Conservation (phyloP, 345 rosid species). For the Hirschfeldia incana region DNA sequence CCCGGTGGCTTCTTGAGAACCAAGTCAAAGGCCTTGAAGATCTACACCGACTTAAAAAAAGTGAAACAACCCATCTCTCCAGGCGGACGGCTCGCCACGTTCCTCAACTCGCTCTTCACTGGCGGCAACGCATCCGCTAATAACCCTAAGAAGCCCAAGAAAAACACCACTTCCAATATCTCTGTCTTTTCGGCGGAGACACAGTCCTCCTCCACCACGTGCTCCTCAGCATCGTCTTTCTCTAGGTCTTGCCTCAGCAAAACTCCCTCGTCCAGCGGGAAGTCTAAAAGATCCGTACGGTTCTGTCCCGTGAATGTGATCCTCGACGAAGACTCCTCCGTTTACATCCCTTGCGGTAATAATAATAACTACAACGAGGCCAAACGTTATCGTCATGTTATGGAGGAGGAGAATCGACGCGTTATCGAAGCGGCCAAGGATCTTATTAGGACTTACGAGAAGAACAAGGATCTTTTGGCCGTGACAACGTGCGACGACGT, state of each 20-base stretch:
- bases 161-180: neutral
- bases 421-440: slow-evolving; percentile 71
- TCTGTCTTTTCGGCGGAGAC: slow-evolving; percentile 34
- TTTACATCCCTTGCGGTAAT: slow-evolving; percentile 50
- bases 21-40: slow-evolving; percentile 78
- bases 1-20: slow-evolving; percentile 59
- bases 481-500: slow-evolving; percentile 2
- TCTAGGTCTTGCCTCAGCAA: slow-evolving; percentile 88
- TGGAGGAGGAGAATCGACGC: slow-evolving; percentile 59
- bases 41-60: slow-evolving; percentile 79
- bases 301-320: slow-evolving; percentile 77
- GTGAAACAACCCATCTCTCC: slow-evolving; percentile 90
- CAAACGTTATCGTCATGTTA: slow-evolving; percentile 23
- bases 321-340: slow-evolving; percentile 63
- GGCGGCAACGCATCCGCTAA: slow-evolving; percentile 34
- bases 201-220: slow-evolving; percentile 38
- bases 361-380: neutral
- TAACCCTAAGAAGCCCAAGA: slow-evolving; percentile 52
- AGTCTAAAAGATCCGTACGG: slow-evolving; percentile 65
- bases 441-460: slow-evolving; percentile 59
- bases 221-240: slow-evolving; percentile 78
- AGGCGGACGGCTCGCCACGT: slow-evolving; percentile 68
- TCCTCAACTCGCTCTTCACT: slow-evolving; percentile 74
- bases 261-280: slow-evolving; percentile 47
- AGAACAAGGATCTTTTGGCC: slow-evolving; percentile 41